Base-by-base conservation (phyloP, 2,329 filamentous ascomycete genomes). In the Colletotrichum melonis region DNA sequence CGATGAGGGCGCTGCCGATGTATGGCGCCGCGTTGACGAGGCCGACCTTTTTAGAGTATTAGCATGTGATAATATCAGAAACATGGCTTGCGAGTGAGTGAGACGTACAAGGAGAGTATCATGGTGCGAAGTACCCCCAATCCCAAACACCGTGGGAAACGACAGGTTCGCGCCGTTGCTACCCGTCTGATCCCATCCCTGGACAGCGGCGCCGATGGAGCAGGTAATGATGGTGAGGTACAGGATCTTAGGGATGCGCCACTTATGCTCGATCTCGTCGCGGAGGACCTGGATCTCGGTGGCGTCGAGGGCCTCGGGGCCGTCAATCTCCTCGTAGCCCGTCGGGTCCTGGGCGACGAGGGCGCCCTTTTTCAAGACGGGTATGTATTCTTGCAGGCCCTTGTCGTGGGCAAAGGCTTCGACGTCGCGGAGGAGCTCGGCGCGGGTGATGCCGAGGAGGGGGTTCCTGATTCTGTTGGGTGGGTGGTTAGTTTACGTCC, bases 121-220 rank as follows among this genome's bases (percentile, higher is more conserved):
- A 58, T 82, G 85, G 74, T 79, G 89, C 64, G 85, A 84, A 1
- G 55, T 82, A 77, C 58, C 84, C 84, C 84, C 77, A 65, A 88
- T 87, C 28, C 85, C 86, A 57, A 88, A 82, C 24, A 82, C 83
- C 0, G 76, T 68, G 0, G 84, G 85, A 75, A 88, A 88, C 11
- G 82, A 83, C 38, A 88, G 72, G 74, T 87, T 87, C 63, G 86
- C 86, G 59, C 86, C 86, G 76, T 87, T 87, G 76, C 83, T 83
- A 19, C 84, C 85, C 7, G 81, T 88, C 79, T 83, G 66, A 74
- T 87, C 86, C 86, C 86, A 87, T 5, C 86, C 84, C 69, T 90
- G 90, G 12, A 89, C 87, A 22, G 87, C 87, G 4, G 88, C 88
- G 4, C 87, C 87, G 54, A 89, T 82, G 3, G 87, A 87, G 77